Percentiles rank a stretch among this genome's conserved stretches.
Evolutionary conservation across 202 grass and related monocot species (phyloP).

Genomic region (Elaeis oleifera): DNA sequence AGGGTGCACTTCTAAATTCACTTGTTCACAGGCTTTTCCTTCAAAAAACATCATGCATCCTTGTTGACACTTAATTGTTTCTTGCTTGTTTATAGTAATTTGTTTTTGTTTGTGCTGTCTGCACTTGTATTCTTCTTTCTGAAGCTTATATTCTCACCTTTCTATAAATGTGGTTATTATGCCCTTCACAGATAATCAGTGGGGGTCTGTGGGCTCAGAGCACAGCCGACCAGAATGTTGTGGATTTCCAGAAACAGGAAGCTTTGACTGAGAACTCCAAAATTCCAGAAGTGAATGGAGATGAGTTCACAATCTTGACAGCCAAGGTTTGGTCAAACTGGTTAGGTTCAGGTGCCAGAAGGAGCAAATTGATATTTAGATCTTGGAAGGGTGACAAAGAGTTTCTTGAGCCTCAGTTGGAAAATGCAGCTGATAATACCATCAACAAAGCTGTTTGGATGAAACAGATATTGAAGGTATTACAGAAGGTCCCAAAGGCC

Average conservation of each 20-base stretch:
- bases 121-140: too few species aligned
- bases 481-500: too few species aligned
- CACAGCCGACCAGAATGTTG: background rate
- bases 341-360: constrained; percentile 1
- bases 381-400: constrained; percentile 6
- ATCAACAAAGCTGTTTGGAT: background rate
- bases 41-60: too few species aligned
- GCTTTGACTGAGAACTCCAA: background rate
- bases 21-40: too few species aligned
- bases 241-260: background rate
- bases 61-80: too few species aligned
- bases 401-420: background rate
- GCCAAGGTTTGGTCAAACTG: constrained; percentile 8
- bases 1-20: too few species aligned
- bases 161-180: too few species aligned
- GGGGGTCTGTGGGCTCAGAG: background rate
- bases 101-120: too few species aligned
- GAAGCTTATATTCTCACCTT: too few species aligned
- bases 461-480: background rate
- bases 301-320: background rate
- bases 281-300: background rate
- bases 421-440: background rate
- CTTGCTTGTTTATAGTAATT: too few species aligned
- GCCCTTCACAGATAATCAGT: constrained; percentile 2
- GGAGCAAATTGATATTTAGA: constrained; percentile 5